Conservation (phyloP, 2,329 filamentous ascomycete species). For the Dothidotthia symphoricarpi region DNA sequence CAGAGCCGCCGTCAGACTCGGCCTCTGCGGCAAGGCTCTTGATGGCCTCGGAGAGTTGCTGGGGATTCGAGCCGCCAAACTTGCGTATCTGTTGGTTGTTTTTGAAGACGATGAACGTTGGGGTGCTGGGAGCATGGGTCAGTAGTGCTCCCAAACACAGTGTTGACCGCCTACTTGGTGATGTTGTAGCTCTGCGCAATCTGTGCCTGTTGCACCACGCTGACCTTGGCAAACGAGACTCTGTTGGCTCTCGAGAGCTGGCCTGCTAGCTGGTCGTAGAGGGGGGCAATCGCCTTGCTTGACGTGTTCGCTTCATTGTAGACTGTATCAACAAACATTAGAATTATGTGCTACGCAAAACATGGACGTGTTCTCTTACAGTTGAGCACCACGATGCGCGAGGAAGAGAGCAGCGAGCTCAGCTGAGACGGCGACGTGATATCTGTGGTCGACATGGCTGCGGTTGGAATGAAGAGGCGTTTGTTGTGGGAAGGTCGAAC, state of each 20-base stretch:
- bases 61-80: slow-evolving; percentile 71
- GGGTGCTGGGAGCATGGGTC: slow-evolving; percentile 55
- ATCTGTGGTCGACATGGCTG: slow-evolving; percentile 47
- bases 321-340: slow-evolving; percentile 55
- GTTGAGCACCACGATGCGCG: slow-evolving; percentile 79
- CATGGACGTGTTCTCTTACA: slow-evolving; percentile 59
- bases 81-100: slow-evolving; percentile 66
- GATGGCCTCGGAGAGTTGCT: slow-evolving; percentile 68
- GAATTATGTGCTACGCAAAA: slow-evolving; percentile 16
- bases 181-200: slow-evolving; percentile 73
- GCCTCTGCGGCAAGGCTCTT: slow-evolving; percentile 69
- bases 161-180: slow-evolving; percentile 53
- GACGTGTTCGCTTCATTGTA: slow-evolving; percentile 84
- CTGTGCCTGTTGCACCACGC: slow-evolving; percentile 73
- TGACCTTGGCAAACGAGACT: slow-evolving; percentile 83
- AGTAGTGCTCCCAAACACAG: slow-evolving; percentile 1
- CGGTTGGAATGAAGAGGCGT: slow-evolving; percentile 8
- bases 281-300: slow-evolving; percentile 78
- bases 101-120: slow-evolving; percentile 84
- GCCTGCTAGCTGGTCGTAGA: slow-evolving; percentile 74
- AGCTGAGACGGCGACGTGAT: slow-evolving; percentile 46
- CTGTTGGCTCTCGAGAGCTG: slow-evolving; percentile 68
- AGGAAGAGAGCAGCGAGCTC: slow-evolving; percentile 64
- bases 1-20: slow-evolving; percentile 46
- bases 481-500: slow-evolving; percentile 4